A percentile compares a stretch with the other conserved stretches of the same genome.
phyloP scores from a whole-genome alignment of 1,284 basidiomycete species.

The Pisolithus thermaeus region DNA sequence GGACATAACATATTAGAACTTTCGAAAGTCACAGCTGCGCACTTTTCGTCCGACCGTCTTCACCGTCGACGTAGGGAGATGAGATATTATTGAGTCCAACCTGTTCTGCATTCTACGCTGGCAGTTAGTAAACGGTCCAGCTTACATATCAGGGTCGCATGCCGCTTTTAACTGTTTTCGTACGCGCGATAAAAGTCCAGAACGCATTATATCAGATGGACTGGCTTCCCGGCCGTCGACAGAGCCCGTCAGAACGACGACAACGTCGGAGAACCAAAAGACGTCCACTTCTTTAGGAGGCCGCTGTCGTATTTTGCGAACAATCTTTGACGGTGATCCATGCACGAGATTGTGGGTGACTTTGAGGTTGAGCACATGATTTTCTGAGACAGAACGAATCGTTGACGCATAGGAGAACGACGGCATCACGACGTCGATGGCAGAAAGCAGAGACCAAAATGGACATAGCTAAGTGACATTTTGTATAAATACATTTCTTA shows the following conservation, averaged over 20 bases:
- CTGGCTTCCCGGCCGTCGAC: constrained; percentile 39
- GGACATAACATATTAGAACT: constrained; percentile 8
- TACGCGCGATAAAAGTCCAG: constrained; percentile 47
- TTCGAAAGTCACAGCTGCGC: constrained; percentile 9
- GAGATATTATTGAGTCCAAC: constrained; percentile 56
- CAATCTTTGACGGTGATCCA: constrained; percentile 30
- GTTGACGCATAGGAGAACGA: constrained; percentile 30
- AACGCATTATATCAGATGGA: constrained; percentile 37
- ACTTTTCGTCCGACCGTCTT: constrained; percentile 42
- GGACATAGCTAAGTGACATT: constrained; percentile 18
- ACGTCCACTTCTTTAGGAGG: constrained; percentile 48
- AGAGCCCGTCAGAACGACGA: constrained; percentile 48
- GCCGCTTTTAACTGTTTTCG: constrained; percentile 47
- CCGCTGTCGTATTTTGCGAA: constrained; percentile 30
- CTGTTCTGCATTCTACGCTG: constrained; percentile 46
- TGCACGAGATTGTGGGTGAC: constrained; percentile 35
- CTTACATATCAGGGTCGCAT: constrained; percentile 17
- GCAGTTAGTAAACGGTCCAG: constrained; percentile 10
- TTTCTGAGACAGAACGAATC: constrained; percentile 28
- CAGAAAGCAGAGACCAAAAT: constrained; percentile 1
- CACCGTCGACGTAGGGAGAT: constrained; percentile 38
- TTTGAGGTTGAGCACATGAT: constrained; percentile 29
- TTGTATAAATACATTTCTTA: constrained; percentile 20
- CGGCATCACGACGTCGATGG: constrained; percentile 27
- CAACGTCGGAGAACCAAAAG: constrained; percentile 43